A percentile compares a stretch with the other conserved stretches of the same genome.
Evolutionary conservation across 2,329 filamentous ascomycete species (phyloP).

Genomic region (Volutella citrinella): DNA sequence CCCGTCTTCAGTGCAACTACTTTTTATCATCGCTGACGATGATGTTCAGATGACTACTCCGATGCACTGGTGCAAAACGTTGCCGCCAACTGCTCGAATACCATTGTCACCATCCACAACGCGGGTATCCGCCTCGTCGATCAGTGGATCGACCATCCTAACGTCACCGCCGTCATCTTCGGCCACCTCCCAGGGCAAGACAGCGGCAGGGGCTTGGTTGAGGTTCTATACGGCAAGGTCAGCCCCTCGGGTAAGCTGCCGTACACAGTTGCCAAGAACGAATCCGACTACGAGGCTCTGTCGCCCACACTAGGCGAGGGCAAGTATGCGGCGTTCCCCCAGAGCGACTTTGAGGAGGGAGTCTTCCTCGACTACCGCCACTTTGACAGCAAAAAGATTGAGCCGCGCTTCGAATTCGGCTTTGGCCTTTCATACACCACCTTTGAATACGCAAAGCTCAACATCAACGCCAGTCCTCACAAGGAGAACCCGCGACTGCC

Average conservation of each 20-base stretch:
- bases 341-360: conserved; percentile 59
- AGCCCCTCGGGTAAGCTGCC: conserved; percentile 56
- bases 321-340: conserved; percentile 54
- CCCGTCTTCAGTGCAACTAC: no score
- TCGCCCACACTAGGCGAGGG: no score
- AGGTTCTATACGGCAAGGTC: conserved; percentile 56
- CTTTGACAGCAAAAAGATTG: conserved; percentile 45
- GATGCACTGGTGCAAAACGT: conserved; percentile 59
- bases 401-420: conserved; percentile 52
- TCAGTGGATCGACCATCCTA: conserved; percentile 61
- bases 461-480: no score
- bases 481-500: no score
- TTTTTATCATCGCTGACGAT: no score
- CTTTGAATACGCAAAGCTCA: conserved; percentile 48
- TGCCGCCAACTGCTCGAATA: conserved; percentile 58
- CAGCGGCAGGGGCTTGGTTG: conserved; percentile 53
- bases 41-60: conserved; percentile 65
- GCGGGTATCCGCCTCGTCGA: conserved; percentile 62
- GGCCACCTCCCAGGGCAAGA: conserved; percentile 67
- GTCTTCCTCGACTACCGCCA: conserved; percentile 53
- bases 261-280: conserved; percentile 57
- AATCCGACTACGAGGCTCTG: conserved; percentile 44
- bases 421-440: conserved; percentile 55
- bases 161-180: conserved; percentile 61
- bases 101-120: conserved; percentile 62